These are phyloP conservation scores for Ophiostoma fasciatum DNA, from an alignment of 2,329 filamentous ascomycete species.

Conservation along the genomic window DNA sequence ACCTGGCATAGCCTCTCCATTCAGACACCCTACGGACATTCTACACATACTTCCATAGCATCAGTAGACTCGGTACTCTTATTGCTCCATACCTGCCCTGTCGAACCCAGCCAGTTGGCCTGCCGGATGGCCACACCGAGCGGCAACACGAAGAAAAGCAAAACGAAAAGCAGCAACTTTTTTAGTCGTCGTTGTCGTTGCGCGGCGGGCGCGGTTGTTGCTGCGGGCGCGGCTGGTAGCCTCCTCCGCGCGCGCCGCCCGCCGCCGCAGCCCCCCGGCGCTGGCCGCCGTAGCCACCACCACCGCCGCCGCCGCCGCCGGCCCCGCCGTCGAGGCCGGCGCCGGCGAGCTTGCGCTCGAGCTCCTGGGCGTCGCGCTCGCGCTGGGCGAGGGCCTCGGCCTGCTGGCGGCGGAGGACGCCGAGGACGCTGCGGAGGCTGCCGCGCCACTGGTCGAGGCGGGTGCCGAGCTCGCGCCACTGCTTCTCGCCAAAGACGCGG, in stretches of 20 bases:
- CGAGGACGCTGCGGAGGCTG: slow-evolving; percentile 64
- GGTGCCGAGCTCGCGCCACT: slow-evolving; percentile 90
- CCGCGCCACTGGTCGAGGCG: slow-evolving; percentile 83
- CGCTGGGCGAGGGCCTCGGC: slow-evolving; percentile 60
- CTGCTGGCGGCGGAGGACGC: slow-evolving; percentile 68
- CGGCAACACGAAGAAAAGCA: not conserved
- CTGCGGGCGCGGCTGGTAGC: slow-evolving; percentile 7
- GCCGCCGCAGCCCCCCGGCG: slow-evolving; percentile 3
- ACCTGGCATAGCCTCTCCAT: too few relatives aligned
- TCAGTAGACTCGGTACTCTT: too few relatives aligned
- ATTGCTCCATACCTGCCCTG: too few relatives aligned
- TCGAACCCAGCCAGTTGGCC: too few relatives aligned
- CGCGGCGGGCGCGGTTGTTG: slow-evolving; percentile 24
- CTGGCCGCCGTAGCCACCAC: slow-evolving; percentile 10
- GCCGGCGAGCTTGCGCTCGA: slow-evolving; percentile 42
- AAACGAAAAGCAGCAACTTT: not conserved
- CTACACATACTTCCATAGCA: too few relatives aligned
- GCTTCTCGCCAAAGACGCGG: slow-evolving; percentile 92
- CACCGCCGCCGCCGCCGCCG: slow-evolving; percentile 14
- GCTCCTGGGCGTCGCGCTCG: slow-evolving; percentile 61
- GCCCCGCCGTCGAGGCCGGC: slow-evolving; percentile 20
- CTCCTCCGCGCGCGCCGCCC: slow-evolving; percentile 4
- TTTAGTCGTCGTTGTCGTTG: slow-evolving; percentile 39
- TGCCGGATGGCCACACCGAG: too few relatives aligned
- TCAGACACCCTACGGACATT: too few relatives aligned